Conservation (phyloP, 2,329 filamentous ascomycete species). For the Penicillium sp. region DNA sequence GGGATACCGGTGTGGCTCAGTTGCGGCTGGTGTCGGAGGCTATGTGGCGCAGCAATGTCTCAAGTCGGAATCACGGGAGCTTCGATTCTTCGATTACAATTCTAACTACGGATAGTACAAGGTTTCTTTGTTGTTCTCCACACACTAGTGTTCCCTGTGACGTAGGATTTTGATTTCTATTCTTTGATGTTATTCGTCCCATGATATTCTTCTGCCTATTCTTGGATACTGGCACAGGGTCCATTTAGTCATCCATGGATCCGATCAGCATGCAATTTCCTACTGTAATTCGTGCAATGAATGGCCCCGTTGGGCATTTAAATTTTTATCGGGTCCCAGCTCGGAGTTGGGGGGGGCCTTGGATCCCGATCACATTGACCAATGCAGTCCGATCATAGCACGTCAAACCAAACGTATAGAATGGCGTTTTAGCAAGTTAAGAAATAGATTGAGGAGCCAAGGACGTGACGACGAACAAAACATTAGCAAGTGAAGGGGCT, state of each 20-base stretch:
- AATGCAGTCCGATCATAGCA: background rate
- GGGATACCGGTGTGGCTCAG: conserved; percentile 9
- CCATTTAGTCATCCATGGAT: background rate
- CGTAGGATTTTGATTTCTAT: background rate
- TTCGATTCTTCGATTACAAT: background rate
- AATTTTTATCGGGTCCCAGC: background rate
- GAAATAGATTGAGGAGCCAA: background rate
- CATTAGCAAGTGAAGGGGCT: background rate
- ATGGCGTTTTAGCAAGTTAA: background rate
- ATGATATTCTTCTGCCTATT: background rate
- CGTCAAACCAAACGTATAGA: background rate
- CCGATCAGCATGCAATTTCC: conserved; percentile 3
- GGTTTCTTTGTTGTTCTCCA: conserved; percentile 8
- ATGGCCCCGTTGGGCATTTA: background rate
- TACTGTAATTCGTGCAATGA: background rate
- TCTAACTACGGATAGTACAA: background rate
- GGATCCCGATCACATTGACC: background rate
- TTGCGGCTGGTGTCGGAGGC: background rate
- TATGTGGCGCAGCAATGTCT: conserved; percentile 12
- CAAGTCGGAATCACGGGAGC: background rate
- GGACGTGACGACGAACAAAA: background rate
- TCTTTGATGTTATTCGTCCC: background rate
- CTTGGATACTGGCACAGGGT: background rate
- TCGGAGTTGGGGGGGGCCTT: background rate
- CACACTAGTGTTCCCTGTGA: conserved; percentile 4